Conservation (phyloP, 495 filamentous ascomycete species). For the Cairneyella variabilis region DNA sequence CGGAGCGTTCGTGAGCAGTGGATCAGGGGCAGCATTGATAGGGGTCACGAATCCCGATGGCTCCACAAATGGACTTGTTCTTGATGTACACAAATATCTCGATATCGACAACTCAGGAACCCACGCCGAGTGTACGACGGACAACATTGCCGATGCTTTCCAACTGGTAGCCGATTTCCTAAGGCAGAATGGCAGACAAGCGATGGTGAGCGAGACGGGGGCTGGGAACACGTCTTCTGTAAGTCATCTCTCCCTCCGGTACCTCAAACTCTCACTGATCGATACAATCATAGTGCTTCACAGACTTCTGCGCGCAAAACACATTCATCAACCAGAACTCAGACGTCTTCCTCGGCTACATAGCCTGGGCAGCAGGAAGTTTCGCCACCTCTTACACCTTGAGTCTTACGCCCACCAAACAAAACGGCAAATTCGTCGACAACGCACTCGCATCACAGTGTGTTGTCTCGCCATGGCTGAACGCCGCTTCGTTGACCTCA, state of each 20-base stretch:
- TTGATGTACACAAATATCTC: conserved; percentile 56
- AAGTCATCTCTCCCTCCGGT: conserved; percentile 1
- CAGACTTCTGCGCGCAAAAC: conserved; percentile 43
- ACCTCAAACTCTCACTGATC: too few species aligned
- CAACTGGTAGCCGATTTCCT: conserved; percentile 43
- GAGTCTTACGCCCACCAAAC: conserved; percentile 39
- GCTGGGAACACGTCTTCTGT: conserved; percentile 37
- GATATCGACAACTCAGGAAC: conserved; percentile 55
- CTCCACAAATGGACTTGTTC: conserved; percentile 45
- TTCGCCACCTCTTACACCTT: conserved; percentile 42
- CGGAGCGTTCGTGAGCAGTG: conserved; percentile 37
- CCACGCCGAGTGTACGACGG: conserved; percentile 45
- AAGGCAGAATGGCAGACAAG: conserved; percentile 44
- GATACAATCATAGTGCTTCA: too few species aligned
- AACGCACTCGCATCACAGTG: conserved; percentile 2
- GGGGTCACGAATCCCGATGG: conserved; percentile 53
- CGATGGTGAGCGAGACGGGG: conserved; percentile 51
- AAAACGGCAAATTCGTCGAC: conserved; percentile 30
- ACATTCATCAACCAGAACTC: conserved; percentile 43
- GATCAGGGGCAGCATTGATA: conserved; percentile 44
- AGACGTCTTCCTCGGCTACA: conserved; percentile 49
- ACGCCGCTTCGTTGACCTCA: not conserved
- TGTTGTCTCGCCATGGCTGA: conserved; percentile 9
- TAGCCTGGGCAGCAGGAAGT: conserved; percentile 45
- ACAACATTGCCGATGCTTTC: conserved; percentile 48